Base-by-base conservation (phyloP, 2,329 filamentous ascomycete genomes). In the Aspergillus hortae region DNA sequence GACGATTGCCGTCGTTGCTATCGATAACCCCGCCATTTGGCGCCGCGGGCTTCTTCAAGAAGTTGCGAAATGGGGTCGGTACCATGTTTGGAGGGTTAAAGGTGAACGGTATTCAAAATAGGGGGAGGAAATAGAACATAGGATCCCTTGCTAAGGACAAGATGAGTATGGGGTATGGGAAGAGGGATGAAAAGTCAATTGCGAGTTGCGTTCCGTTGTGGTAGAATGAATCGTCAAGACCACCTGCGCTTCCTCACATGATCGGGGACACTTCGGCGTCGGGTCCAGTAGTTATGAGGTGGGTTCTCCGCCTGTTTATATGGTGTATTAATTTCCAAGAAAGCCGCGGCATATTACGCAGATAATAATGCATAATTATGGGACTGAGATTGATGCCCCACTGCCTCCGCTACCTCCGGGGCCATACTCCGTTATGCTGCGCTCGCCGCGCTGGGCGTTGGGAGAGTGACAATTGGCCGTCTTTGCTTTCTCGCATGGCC, bases 11-110 rank as follows among this genome's bases (percentile, higher is more conserved):
- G 63, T 87, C 85, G 62, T 70, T 71, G 56, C 67, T 65, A 49
- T 62, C 59, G 46, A 72, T 64, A 54, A 70, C 65, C 55, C 58
- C 59, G 56, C 66, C 66, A 60, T 68, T 70, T 56, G 65, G 58
- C 35, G 55, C 55, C n/a, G 78, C 81, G 49, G 80, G 73, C 48
- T 83, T 85, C 63, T 82, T 82, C 67, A 90, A 88, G 27, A 86
- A 84, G 69, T 90, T 90, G 60, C 87, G 85, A 66, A 90, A 88
- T 17, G 76, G 75, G 56, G 42, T 44, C 35, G 44, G 43, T n/a
- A 46, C 35, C 32, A 30, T 17, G 35, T 14, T 38, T 19, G 35
- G n/a, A 14, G 19, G 21, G 7, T 19, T 21, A 2, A 12, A 19
- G 35, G 35, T 9, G 3, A n/a, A 17, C 6, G 35, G 14, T 38